Evolutionary conservation across 1,139 yeast species (phyloP).

Genomic region (Scheffersomyces segobiensis): DNA sequence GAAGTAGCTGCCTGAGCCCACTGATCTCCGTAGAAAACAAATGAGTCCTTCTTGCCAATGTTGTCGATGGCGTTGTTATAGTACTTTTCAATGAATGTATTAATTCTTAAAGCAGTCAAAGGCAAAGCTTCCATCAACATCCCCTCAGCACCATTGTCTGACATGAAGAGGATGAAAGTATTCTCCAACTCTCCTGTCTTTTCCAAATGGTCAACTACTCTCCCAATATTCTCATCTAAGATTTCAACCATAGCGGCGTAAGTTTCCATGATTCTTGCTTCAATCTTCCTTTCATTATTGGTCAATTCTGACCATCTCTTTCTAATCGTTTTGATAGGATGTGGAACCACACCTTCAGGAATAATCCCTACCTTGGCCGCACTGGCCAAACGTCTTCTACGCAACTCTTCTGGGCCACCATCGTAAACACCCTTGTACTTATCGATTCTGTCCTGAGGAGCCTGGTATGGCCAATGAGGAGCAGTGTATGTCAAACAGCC

Average conservation of each 20-base stretch:
- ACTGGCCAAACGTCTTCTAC: conserved; percentile 36
- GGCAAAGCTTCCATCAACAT: conserved; percentile 58
- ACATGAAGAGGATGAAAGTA: conserved; percentile 56
- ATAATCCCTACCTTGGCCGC: conserved; percentile 48
- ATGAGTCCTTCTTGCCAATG: conserved; percentile 49
- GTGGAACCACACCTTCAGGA: conserved; percentile 45
- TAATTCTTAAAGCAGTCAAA: conserved; percentile 27
- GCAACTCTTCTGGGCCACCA: conserved; percentile 47
- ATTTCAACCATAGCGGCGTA: conserved; percentile 65
- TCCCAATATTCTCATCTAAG: conserved; percentile 50
- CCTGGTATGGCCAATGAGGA: conserved; percentile 66
- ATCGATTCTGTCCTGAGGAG: conserved; percentile 45
- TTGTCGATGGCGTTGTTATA: conserved; percentile 48
- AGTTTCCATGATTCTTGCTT: conserved; percentile 51
- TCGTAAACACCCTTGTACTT: conserved; percentile 53
- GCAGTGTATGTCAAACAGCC: conserved; percentile 57
- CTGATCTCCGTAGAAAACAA: conserved; percentile 54
- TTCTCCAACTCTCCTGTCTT: conserved; percentile 45
- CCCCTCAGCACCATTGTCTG: conserved; percentile 65
- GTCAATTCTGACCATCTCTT: conserved; percentile 44
- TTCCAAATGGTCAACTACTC: conserved; percentile 41
- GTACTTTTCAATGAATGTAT: conserved; percentile 26
- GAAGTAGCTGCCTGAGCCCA: conserved; percentile 72
- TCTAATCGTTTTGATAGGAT: conserved; percentile 42
- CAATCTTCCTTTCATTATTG: conserved; percentile 31